Evolutionary conservation across 2,329 filamentous ascomycete genomes (phyloP).

Genomic region (Xylariaceae sp.): DNA sequence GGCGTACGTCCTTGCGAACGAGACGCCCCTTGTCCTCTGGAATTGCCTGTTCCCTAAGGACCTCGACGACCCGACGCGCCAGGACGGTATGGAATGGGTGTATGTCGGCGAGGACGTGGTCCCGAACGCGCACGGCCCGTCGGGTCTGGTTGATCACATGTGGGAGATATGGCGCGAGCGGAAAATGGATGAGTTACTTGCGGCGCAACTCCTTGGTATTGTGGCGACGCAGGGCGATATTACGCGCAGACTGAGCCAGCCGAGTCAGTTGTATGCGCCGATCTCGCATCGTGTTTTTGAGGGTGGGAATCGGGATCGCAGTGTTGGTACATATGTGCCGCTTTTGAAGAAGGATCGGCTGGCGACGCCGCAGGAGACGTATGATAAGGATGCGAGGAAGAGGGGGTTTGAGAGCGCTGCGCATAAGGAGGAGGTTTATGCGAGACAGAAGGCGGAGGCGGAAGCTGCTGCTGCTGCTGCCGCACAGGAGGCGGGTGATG

Average conservation of each 20-base stretch:
- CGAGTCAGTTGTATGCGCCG: conserved; percentile 15
- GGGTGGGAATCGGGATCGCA: conserved; percentile 48
- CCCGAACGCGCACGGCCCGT: conserved; percentile 56
- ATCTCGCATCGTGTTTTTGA: conserved; percentile 44
- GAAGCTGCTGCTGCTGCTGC: conserved; percentile 33
- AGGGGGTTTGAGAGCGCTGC: conserved; percentile 52
- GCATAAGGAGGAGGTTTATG: conserved; percentile 36
- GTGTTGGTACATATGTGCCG: conserved; percentile 50
- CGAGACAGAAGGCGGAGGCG: conserved; percentile 22
- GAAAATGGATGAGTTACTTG: conserved; percentile 87
- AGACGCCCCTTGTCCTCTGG: conserved; percentile 89
- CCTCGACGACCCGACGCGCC: conserved; percentile 27
- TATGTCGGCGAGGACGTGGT: conserved; percentile 65
- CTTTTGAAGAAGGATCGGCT: conserved; percentile 48
- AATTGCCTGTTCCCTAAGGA: conserved; percentile 78
- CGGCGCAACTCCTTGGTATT: conserved; percentile 65
- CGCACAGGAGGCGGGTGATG: neutral
- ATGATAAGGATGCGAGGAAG: conserved; percentile 56
- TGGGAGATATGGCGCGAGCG: conserved; percentile 79
- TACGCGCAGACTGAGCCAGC: conserved; percentile 16
- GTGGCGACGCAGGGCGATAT: conserved; percentile 38
- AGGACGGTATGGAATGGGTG: conserved; percentile 68
- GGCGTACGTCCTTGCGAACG: conserved; percentile 83
- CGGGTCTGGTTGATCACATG: conserved; percentile 65
- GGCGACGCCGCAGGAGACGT: conserved; percentile 49